These are phyloP conservation scores for Apiotrichum montevideense DNA, from an alignment of 1,284 basidiomycete genomes.

Conservation along the genomic window DNA sequence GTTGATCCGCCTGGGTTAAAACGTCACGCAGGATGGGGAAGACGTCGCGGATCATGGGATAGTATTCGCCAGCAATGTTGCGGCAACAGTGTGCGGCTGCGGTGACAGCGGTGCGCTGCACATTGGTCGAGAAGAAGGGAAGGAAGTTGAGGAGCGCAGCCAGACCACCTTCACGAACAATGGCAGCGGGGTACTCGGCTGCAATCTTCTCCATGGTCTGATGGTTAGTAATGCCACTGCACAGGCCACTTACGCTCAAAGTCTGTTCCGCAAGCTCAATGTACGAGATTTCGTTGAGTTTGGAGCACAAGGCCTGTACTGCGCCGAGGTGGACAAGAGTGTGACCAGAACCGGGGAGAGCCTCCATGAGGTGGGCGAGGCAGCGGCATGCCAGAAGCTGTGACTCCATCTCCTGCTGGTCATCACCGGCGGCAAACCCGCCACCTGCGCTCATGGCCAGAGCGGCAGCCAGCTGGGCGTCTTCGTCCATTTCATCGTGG, in stretches of 20 bases:
- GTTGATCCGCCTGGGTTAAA: conserved; percentile 81
- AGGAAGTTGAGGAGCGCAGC: conserved; percentile 85
- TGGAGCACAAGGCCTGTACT: conserved; percentile 89
- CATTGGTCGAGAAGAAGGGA: conserved; percentile 94
- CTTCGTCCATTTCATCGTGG: conserved; percentile 56
- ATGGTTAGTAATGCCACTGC: not conserved
- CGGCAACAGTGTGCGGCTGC: conserved; percentile 93
- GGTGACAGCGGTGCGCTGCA: conserved; percentile 91
- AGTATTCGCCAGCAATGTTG: conserved; percentile 77
- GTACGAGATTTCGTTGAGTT: conserved; percentile 89
- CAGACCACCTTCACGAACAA: conserved; percentile 87
- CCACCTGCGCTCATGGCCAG: conserved; percentile 53
- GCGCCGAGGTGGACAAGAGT: conserved; percentile 92
- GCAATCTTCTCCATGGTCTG: conserved; percentile 96
- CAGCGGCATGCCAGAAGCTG: conserved; percentile 90
- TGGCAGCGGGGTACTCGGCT: conserved; percentile 87
- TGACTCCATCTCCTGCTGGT: conserved; percentile 64
- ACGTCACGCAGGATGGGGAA: conserved; percentile 90
- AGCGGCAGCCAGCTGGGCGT: conserved; percentile 75
- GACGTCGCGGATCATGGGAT: conserved; percentile 76
- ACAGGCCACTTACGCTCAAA: conserved; percentile 67
- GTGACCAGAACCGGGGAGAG: conserved; percentile 85
- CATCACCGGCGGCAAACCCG: conserved; percentile 27
- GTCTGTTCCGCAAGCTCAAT: conserved; percentile 96
- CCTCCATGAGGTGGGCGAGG: conserved; percentile 93